Base-by-base conservation (phyloP, 2,329 filamentous ascomycete genomes). In the Penicillium fuscoglaucum region DNA sequence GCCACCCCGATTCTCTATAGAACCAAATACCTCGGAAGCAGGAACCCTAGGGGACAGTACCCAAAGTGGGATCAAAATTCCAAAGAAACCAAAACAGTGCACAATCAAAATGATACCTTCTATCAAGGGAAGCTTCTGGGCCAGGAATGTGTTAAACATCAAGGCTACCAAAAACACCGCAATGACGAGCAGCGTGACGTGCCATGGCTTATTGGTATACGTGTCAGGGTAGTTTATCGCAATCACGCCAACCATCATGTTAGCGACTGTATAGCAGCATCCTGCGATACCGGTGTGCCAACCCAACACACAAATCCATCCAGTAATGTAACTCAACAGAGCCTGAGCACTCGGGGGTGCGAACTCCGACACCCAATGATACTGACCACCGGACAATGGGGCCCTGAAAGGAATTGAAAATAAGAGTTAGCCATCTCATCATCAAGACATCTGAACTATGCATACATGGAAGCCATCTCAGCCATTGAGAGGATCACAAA, bases 231-330 rank as follows among this genome's bases (percentile, higher is more conserved):
- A 52, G 40, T 74, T 67, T 21, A 74, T 57, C 40, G 71, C 66
- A 29, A 75, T 69, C 9, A 75, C 52, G 33, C 69, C 67, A 53
- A 75, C 74, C 41, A 72, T 67, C 44, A 77, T 65, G 4, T 73
- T 75, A 8, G 68, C 70, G 1, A 66, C 67, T 5, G 69, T 55
- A 52, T 69, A 74, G 26, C 63, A 67, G 39, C 66, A 61, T 47
- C 63, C 65, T 26, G 66, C 69, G 9, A 66, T 68, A 29, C 69
- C 68, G 15, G 54, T 56, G 24, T 72, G 64, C 71, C 72, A 70
- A 44, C 71, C 68, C 43, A 71, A 58, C 46, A 70, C 69, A 35
- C 65, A 60, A 44, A 73, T 58, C 70, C 71, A 73, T n/a, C 71
- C 71, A 55, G 58, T 55, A 7, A 47, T 21, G n/a, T 47, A 47